A percentile compares a stretch with the other conserved stretches of the same genome.
Evolutionary conservation across 2,329 filamentous ascomycete species (phyloP).

Genomic region (Colletotrichum karsti): DNA sequence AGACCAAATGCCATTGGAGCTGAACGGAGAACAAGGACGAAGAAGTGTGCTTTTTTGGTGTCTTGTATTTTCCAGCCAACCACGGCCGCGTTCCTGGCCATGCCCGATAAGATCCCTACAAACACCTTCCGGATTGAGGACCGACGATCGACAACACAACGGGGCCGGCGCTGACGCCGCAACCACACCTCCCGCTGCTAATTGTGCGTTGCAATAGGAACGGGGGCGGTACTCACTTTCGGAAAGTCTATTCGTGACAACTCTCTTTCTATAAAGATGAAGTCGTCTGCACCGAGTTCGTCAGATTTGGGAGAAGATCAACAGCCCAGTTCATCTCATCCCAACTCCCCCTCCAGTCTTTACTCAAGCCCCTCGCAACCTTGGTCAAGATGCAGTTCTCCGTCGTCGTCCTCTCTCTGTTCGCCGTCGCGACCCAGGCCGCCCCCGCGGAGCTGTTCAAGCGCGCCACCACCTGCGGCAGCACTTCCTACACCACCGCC

Average conservation of each 20-base stretch:
- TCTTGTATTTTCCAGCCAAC: constrained; percentile 19
- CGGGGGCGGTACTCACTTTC: neutral
- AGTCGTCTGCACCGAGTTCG: neutral
- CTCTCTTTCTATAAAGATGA: constrained; percentile 4
- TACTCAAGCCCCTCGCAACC: neutral
- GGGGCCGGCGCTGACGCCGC: constrained; percentile 5
- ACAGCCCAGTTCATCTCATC: neutral
- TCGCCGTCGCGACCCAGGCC: constrained; percentile 24
- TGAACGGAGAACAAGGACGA: neutral
- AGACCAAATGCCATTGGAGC: too few relatives aligned
- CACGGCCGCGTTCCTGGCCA: constrained; percentile 23
- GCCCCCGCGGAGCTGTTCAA: constrained; percentile 22
- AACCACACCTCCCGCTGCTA: neutral
- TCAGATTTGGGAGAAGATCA: neutral
- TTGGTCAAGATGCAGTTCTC: constrained; percentile 26
- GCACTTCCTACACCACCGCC: constrained; percentile 57
- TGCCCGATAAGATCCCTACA: constrained; percentile 23
- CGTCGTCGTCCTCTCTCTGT: constrained; percentile 25
- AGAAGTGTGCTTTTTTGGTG: neutral
- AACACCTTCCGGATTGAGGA: constrained; percentile 23
- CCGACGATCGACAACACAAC: constrained; percentile 8
- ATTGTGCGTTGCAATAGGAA: neutral
- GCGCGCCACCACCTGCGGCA: constrained; percentile 61
- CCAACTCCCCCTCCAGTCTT: neutral
- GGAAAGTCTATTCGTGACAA: neutral